Evolutionary conservation across 2,329 filamentous ascomycete genomes (phyloP).

Genomic region (Aspergillus costaricaensis): DNA sequence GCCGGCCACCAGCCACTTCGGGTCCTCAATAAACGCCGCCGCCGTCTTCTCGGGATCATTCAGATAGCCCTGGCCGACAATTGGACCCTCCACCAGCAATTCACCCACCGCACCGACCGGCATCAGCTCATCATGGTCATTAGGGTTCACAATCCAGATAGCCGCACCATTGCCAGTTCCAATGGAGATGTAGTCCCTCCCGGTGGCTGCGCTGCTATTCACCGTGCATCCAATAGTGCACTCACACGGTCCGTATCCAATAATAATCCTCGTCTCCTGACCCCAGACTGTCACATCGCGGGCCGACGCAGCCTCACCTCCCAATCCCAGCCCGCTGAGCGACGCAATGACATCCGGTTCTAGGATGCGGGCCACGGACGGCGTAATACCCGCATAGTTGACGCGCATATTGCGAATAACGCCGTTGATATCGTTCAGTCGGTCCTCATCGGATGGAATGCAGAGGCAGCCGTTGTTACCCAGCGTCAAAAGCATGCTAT

Average conservation of each 20-base stretch:
- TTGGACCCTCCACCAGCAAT: slow-evolving; percentile 50
- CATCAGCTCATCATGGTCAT: slow-evolving; percentile 38
- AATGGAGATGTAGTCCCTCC: slow-evolving; percentile 42
- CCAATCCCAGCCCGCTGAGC: slow-evolving; percentile 45
- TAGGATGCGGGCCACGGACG: slow-evolving; percentile 56
- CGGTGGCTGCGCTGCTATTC: slow-evolving; percentile 37
- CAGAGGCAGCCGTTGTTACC: slow-evolving; percentile 61
- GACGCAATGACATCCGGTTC: slow-evolving; percentile 45
- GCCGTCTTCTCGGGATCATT: slow-evolving; percentile 42
- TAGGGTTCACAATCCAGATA: slow-evolving; percentile 45
- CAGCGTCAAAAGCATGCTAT: slow-evolving; percentile 59
- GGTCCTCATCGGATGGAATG: slow-evolving; percentile 55
- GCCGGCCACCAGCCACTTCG: slow-evolving; percentile 38
- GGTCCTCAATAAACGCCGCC: slow-evolving; percentile 40
- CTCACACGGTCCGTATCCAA: slow-evolving; percentile 48
- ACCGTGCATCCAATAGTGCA: slow-evolving; percentile 46
- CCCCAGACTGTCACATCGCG: slow-evolving; percentile 47
- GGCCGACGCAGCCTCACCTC: slow-evolving; percentile 48
- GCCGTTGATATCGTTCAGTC: slow-evolving; percentile 52
- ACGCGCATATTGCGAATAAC: slow-evolving; percentile 54
- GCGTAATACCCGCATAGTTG: slow-evolving; percentile 61
- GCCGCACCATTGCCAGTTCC: slow-evolving; percentile 39
- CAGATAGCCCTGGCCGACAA: slow-evolving; percentile 51
- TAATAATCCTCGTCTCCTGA: slow-evolving; percentile 46
- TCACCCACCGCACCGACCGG: slow-evolving; percentile 52